Evolutionary conservation across 2,329 filamentous ascomycete species (phyloP).

Genomic region (Colletotrichum gloeosporioides): DNA sequence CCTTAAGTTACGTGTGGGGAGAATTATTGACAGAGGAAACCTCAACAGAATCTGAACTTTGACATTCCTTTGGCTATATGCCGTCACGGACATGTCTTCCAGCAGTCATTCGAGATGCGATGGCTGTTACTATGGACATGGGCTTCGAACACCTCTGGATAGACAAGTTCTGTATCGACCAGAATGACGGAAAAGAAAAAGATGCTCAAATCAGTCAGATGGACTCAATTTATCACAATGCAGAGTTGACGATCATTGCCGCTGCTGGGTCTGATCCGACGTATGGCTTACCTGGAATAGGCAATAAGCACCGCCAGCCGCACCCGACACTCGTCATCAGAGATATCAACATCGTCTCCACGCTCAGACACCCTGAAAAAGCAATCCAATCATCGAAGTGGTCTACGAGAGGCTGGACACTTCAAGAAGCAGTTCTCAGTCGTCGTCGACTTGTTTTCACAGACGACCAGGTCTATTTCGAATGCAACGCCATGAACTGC

Average conservation of each 20-base stretch:
- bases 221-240: conserved; percentile 40
- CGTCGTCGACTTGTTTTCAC: conserved; percentile 43
- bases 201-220: conserved; percentile 37
- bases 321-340: conserved; percentile 37
- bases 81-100: neutral
- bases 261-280: conserved; percentile 37
- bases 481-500: conserved; percentile 42
- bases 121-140: conserved; percentile 33
- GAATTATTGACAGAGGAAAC: too few species aligned
- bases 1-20: conserved; percentile 33
- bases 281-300: conserved; percentile 39
- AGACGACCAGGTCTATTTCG: conserved; percentile 42
- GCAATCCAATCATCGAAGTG: conserved; percentile 29
- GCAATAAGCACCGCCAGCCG: conserved; percentile 32
- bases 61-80: too few species aligned
- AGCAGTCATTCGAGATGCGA: conserved; percentile 21
- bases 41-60: too few species aligned
- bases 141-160: conserved; percentile 43
- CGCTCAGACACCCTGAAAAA: conserved; percentile 22
- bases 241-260: conserved; percentile 41
- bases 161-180: conserved; percentile 40
- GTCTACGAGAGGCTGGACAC: conserved; percentile 44
- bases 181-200: conserved; percentile 18
- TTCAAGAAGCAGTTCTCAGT: conserved; percentile 41
- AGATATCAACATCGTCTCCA: neutral